Evolutionary conservation across 2,329 filamentous ascomycete species (phyloP).

Genomic region (Coniochaeta sp.): DNA sequence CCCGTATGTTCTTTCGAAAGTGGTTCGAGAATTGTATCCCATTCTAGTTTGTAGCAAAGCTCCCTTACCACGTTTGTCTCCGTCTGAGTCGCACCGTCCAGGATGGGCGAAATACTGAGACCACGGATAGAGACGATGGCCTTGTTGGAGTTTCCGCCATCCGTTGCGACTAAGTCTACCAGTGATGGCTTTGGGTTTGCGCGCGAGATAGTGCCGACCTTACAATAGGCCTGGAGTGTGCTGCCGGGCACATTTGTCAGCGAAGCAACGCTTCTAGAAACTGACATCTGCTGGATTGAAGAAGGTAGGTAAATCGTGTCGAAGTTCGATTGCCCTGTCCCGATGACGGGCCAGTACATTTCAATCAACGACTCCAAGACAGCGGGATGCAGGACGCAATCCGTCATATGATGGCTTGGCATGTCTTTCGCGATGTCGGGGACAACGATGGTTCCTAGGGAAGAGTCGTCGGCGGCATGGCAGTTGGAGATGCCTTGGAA

Average conservation of each 20-base stretch:
- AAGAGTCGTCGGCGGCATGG: constrained; percentile 26
- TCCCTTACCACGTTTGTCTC: constrained; percentile 26
- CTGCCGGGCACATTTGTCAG: constrained; percentile 20
- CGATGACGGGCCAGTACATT: constrained; percentile 32
- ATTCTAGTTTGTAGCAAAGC: constrained; percentile 39
- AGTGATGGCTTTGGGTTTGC: constrained; percentile 26
- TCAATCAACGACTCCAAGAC: constrained; percentile 33
- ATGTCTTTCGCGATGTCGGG: constrained; percentile 30
- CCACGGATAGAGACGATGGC: constrained; percentile 26
- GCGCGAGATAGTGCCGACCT: constrained; percentile 19
- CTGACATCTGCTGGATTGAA: constrained; percentile 28
- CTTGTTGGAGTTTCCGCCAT: constrained; percentile 18
- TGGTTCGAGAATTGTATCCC: constrained; percentile 30
- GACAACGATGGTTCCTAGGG: constrained; percentile 25
- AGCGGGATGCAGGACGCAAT: constrained; percentile 28
- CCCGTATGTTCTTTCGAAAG: constrained; percentile 7
- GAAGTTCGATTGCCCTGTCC: constrained; percentile 19
- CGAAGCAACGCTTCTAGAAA: constrained; percentile 23
- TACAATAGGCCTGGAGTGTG: constrained; percentile 27
- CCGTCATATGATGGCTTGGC: constrained; percentile 26
- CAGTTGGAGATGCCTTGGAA: constrained; percentile 45
- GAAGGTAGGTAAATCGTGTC: constrained; percentile 35
- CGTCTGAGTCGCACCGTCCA: constrained; percentile 23
- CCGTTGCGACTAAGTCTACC: constrained; percentile 27
- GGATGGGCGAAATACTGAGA: constrained; percentile 31